A percentile compares a stretch with the other conserved stretches of the same genome.
phyloP scores from a whole-genome alignment of 306 rosid species.

The Ziziphus jujuba region DNA sequence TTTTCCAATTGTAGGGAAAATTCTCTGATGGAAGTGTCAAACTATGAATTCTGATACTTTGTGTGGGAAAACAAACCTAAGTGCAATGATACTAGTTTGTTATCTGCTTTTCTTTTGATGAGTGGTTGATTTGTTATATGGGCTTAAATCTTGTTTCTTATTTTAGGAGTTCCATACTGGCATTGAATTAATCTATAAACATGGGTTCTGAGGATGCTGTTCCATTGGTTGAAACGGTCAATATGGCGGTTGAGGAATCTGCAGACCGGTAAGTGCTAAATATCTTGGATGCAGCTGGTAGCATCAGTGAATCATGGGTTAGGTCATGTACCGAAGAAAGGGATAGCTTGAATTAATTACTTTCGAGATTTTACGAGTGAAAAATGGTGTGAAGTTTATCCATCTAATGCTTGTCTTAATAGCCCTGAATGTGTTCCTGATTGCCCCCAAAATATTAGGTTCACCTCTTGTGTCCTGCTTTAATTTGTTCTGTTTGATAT shows the following conservation, averaged over 20 bases:
- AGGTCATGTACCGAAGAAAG: not conserved
- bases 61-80: not conserved
- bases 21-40: not conserved
- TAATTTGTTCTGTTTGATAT: no score
- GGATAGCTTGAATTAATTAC: not conserved
- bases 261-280: slow-evolving; percentile 35
- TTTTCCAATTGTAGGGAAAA: not conserved
- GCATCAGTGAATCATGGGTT: not conserved
- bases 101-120: not conserved
- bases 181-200: slow-evolving; percentile 18
- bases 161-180: slow-evolving; percentile 24
- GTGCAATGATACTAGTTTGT: not conserved
- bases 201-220: slow-evolving; percentile 59
- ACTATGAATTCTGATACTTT: not conserved
- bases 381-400: no score
- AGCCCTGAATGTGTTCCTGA: no score
- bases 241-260: slow-evolving; percentile 34
- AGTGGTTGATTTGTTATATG: not conserved
- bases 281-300: not conserved
- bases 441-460: no score
- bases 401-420: no score
- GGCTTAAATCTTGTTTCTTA: slow-evolving; percentile 1
- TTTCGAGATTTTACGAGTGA: not conserved
- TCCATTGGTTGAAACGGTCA: slow-evolving; percentile 37
- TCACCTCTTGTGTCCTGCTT: no score